Evolutionary conservation across 805 yeast species (phyloP).

Genomic region (Gaillardinia entomophila): DNA sequence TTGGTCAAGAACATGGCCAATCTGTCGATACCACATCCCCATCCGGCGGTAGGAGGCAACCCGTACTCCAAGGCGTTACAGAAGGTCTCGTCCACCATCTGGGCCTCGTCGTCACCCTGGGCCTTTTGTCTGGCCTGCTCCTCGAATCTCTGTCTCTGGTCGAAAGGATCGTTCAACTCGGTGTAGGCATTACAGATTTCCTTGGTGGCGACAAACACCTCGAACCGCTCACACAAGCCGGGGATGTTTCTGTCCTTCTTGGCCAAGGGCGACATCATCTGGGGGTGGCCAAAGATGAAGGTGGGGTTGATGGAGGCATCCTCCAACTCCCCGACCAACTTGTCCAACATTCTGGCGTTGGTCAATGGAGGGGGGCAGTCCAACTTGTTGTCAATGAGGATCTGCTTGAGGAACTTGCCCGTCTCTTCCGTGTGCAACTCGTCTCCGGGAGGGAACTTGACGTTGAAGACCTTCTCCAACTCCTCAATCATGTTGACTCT

Average conservation of each 20-base stretch:
- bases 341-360: conserved; percentile 98
- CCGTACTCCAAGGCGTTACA: conserved; percentile 97
- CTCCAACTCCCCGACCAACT: conserved; percentile 94
- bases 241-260: conserved; percentile 88
- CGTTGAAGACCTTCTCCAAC: conserved; percentile 78
- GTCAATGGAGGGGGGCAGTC: conserved; percentile 93
- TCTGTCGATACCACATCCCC: conserved; percentile 99
- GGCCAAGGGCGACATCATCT: conserved; percentile 99
- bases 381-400: conserved; percentile 71
- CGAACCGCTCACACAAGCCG: conserved; percentile 97
- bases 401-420: conserved; percentile 77
- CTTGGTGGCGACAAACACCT: conserved; percentile 96
- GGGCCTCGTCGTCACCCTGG: conserved; percentile 99
- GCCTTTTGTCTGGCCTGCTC: conserved; percentile 98
- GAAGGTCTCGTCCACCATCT: conserved; percentile 92
- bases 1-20: conserved; percentile 96
- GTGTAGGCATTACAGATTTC: conserved; percentile 98
- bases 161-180: conserved; percentile 98
- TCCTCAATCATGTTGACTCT: conserved; percentile 96
- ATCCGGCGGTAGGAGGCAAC: conserved; percentile 98
- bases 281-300: conserved; percentile 97
- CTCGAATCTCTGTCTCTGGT: conserved; percentile 95
- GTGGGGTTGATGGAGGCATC: conserved; percentile 95
- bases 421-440: conserved; percentile 92
- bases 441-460: conserved; percentile 93